A percentile compares a stretch with the other conserved stretches of the same genome.
Evolutionary conservation across 345 rosid species (phyloP).

Genomic region (Anacardium occidentale): DNA sequence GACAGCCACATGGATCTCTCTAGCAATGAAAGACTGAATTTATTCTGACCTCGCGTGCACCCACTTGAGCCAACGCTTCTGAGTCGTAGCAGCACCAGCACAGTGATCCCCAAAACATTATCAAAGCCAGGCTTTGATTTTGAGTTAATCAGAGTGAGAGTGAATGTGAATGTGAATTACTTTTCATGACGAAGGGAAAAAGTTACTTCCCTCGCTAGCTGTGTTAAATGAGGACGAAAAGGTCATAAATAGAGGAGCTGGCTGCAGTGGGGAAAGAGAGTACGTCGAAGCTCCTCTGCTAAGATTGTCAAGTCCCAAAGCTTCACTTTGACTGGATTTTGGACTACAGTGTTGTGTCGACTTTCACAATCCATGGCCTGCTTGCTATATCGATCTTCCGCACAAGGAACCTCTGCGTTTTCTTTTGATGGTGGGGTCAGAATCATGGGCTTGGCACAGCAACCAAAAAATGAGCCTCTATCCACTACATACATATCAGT

Average conservation of each 20-base stretch:
- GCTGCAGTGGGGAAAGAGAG: not conserved
- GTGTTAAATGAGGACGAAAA: not conserved
- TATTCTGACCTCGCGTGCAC: constrained; percentile 16
- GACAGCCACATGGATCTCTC: too few species aligned
- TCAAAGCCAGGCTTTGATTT: not conserved
- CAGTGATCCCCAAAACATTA: not conserved
- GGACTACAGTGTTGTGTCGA: constrained; percentile 6
- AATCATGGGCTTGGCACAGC: not conserved
- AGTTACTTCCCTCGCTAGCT: not conserved
- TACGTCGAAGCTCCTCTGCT: not conserved
- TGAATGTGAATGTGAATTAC: too few species aligned
- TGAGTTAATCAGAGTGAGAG: not conserved
- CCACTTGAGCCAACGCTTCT: not conserved
- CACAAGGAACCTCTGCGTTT: not conserved
- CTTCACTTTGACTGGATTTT: constrained; percentile 24
- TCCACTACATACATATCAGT: not conserved
- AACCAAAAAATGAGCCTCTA: not conserved
- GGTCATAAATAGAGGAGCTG: constrained; percentile 7
- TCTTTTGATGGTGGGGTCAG: constrained; percentile 1
- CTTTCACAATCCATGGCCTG: not conserved
- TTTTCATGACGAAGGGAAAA: not conserved
- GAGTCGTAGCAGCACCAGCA: too few species aligned
- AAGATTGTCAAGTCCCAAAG: not conserved
- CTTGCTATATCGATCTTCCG: not conserved
- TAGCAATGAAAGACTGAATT: not conserved